These are phyloP conservation scores for Citrullus amarus DNA, from an alignment of 306 rosid genomes.

Conservation along the genomic window DNA sequence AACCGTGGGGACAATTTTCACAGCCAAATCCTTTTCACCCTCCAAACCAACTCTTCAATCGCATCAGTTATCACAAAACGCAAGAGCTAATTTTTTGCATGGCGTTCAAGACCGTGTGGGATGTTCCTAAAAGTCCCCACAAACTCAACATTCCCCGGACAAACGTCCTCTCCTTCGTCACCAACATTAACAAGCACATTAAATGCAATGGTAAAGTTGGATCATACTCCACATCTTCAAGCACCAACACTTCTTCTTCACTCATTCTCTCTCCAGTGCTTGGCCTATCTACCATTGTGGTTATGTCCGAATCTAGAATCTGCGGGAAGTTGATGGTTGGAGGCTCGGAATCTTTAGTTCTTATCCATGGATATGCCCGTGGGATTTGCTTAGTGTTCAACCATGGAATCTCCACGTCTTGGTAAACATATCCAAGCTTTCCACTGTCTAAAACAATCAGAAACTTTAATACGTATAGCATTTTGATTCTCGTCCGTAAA, in stretches of 20 bases:
- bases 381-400: slow-evolving; percentile 17
- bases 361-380: too few species aligned
- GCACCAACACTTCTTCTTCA: slow-evolving; percentile 26
- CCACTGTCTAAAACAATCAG: slow-evolving; percentile 34
- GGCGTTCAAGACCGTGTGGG: slow-evolving; percentile 23
- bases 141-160: slow-evolving; percentile 40
- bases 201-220: slow-evolving; percentile 2
- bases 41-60: slow-evolving; percentile 58
- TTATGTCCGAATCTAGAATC: slow-evolving; percentile 7
- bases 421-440: slow-evolving; percentile 45
- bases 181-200: not conserved
- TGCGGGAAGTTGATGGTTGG: slow-evolving; percentile 17
- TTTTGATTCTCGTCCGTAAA: slow-evolving; percentile 62
- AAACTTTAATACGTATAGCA: slow-evolving; percentile 45
- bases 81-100: not conserved
- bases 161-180: not conserved
- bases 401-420: slow-evolving; percentile 62
- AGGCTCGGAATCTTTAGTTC: too few species aligned
- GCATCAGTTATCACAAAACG: slow-evolving; percentile 43
- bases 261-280: not conserved
- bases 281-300: slow-evolving; percentile 35
- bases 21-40: slow-evolving; percentile 4
- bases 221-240: slow-evolving; percentile 43
- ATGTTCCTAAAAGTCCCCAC: slow-evolving; percentile 65
- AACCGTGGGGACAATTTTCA: not conserved